Evolutionary conservation across 2,329 filamentous ascomycete genomes (phyloP).

Genomic region (Trichothecium roseum): DNA sequence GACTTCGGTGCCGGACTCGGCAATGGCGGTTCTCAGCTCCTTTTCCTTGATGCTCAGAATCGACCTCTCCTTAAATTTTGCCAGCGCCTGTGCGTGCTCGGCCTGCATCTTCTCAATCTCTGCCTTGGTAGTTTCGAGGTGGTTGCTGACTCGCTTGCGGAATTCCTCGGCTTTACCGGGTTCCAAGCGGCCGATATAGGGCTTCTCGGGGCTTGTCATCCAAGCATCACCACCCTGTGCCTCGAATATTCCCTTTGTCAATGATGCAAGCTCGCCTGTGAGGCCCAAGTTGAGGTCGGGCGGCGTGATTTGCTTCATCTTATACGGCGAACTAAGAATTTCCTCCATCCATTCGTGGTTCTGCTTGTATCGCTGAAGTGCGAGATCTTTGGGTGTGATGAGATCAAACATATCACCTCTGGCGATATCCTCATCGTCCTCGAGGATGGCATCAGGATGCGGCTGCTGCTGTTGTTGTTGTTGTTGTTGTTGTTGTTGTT

Average conservation of each 20-base stretch:
- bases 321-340: constrained; percentile 82
- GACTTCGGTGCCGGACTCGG: constrained; percentile 48
- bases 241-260: constrained; percentile 82
- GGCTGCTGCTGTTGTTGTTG: constrained; percentile 21
- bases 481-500: constrained; percentile 26
- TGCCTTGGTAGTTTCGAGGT: constrained; percentile 60
- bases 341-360: constrained; percentile 99
- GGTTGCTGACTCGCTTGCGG: constrained; percentile 62
- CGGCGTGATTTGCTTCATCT: constrained; percentile 74
- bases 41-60: constrained; percentile 65
- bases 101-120: constrained; percentile 81
- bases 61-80: constrained; percentile 61
- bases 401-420: constrained; percentile 85
- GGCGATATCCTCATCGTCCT: constrained; percentile 84
- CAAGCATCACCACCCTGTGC: constrained; percentile 40
- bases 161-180: constrained; percentile 75
- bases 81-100: constrained; percentile 66
- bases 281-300: constrained; percentile 79
- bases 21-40: constrained; percentile 56
- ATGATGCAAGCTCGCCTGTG: constrained; percentile 67
- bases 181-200: constrained; percentile 55
- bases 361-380: constrained; percentile 75
- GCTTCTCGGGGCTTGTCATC: constrained; percentile 39
- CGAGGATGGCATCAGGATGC: constrained; percentile 40
- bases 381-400: constrained; percentile 81